Evolutionary conservation across 345 rosid genomes (phyloP).

Genomic region (Aquilaria yunnanensis): DNA sequence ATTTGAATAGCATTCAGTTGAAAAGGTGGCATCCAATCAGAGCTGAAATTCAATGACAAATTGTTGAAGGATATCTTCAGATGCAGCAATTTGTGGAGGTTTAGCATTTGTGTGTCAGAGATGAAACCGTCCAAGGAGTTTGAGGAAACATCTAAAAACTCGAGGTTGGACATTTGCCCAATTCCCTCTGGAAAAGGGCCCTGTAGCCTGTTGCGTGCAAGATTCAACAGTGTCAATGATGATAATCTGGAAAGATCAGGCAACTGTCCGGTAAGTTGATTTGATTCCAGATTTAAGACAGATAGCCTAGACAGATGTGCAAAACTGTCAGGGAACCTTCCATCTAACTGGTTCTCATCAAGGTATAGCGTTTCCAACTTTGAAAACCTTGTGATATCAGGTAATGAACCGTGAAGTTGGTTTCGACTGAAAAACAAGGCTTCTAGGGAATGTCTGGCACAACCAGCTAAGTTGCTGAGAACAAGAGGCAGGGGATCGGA

Average conservation of each 20-base stretch:
- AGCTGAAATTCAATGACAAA: neutral
- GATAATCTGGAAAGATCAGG: slow-evolving; percentile 9
- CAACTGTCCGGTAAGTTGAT: slow-evolving; percentile 3
- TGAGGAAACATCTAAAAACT: neutral
- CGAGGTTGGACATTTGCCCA: slow-evolving; percentile 5
- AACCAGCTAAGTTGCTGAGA: slow-evolving; percentile 11
- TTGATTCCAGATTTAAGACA: neutral
- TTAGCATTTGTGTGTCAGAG: slow-evolving; percentile 10
- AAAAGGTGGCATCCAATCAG: slow-evolving; percentile 10
- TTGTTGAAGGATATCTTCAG: slow-evolving; percentile 4
- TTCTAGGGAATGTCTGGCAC: slow-evolving; percentile 7
- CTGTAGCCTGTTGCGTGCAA: neutral
- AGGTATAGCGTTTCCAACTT: neutral
- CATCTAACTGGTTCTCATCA: neutral
- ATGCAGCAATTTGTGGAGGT: slow-evolving; percentile 2
- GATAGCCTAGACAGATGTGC: neutral
- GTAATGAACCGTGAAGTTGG: slow-evolving; percentile 9
- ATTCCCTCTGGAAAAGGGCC: neutral
- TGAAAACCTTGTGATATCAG: slow-evolving; percentile 8
- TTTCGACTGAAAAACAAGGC: slow-evolving; percentile 7
- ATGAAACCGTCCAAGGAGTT: slow-evolving; percentile 14
- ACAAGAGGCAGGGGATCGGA: slow-evolving; percentile 6
- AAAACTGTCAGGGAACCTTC: neutral
- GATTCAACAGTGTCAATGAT: neutral
- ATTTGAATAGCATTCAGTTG: neutral